Conservation (phyloP, 768 basidiomycete genomes). For the Lentinula edodes region DNA sequence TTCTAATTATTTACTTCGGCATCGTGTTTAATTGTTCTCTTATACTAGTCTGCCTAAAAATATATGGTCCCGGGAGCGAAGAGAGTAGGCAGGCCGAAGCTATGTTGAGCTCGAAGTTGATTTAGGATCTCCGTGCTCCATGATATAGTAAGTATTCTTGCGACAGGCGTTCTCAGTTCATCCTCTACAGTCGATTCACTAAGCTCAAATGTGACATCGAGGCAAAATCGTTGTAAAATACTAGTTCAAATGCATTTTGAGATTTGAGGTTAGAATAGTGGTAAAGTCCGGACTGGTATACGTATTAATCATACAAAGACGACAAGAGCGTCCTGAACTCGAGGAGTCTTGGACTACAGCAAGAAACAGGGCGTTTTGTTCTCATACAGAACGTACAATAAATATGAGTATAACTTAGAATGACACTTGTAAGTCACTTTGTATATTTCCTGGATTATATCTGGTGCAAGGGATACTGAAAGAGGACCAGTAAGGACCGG, state of each 20-base stretch:
- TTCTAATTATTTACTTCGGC: background rate
- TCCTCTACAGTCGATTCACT: no score
- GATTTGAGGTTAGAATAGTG: background rate
- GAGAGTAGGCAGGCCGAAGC: conserved; percentile 8
- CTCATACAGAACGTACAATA: background rate
- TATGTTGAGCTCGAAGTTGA: conserved; percentile 5
- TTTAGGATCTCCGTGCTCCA: background rate
- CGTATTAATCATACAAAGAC: background rate
- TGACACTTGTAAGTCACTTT: background rate
- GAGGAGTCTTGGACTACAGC: background rate
- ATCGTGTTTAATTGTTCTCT: background rate
- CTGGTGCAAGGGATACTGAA: background rate
- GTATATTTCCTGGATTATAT: no score
- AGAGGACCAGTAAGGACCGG: background rate
- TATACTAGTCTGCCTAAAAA: conserved; percentile 2
- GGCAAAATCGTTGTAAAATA: background rate
- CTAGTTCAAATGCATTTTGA: background rate
- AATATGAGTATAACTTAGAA: background rate
- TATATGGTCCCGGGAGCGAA: conserved; percentile 6
- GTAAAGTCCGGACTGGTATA: background rate
- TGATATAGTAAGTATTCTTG: background rate
- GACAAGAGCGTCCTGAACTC: background rate
- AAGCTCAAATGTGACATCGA: background rate
- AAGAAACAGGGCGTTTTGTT: background rate
- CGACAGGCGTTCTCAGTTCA: no score